Base-by-base conservation (phyloP, 1,139 yeast species). In the Pichia sp. region DNA sequence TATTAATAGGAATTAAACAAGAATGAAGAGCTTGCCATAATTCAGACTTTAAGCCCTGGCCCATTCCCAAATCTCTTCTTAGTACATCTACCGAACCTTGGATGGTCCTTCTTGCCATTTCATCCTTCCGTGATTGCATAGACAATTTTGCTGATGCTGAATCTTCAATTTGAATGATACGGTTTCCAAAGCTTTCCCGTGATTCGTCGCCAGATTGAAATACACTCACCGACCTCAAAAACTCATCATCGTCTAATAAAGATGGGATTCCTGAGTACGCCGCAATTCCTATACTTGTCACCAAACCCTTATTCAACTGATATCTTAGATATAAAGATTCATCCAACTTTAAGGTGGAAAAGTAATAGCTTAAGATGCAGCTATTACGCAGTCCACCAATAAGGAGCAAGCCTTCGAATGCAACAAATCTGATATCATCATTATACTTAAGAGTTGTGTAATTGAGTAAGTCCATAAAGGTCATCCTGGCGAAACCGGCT, bases 381-480 rank as follows among this genome's bases (percentile, higher is more conserved):
- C 74, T 69, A 64, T 88, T 87, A 57, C 83, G 84, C 58, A 91
- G 72, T 0, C 95, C 97, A 10, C 97, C 97, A 41, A 89, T 73
- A 4, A 80, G 65, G 53, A 92, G 73, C 44, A 93, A 65, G 0
- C 92, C 88, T 54, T 79, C 79, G 66, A 87, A 86, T 0, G 96
- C 93, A 48, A 79, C 79, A 14, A 86, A 66, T 49, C 96, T 71
- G 1, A 89, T 78, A 36, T 82, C 84, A 49, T 74, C 68, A 33
- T 78, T 72, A 60, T 76, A 75, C 16, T 75, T 75, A 0, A 77
- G 73, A 48, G 75, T 73, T 0, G 95, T 85, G 57, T 77, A 82
- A 49, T 73, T 69, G 16, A 83, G 61, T 34, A 83, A 64, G 27
- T 79, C 80, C 51, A 76, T 77, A 56, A 84, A 78, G 3, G 81